These are phyloP conservation scores for Aspergillus conjunctus DNA, from an alignment of 495 filamentous ascomycete genomes.

Conservation along the genomic window DNA sequence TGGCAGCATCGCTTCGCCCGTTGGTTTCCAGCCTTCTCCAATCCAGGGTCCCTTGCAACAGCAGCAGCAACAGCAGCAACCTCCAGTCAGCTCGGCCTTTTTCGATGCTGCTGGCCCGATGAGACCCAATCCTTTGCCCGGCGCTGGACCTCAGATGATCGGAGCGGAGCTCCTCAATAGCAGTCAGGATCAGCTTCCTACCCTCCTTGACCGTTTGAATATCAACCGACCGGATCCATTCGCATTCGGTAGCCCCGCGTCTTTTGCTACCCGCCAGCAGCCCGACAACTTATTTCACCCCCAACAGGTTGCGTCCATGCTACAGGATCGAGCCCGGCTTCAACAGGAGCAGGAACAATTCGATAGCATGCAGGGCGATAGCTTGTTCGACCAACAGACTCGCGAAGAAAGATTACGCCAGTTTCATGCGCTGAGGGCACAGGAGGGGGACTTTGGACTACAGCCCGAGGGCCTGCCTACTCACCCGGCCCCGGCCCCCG, in stretches of 20 bases:
- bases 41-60: constrained; percentile 68
- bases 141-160: constrained; percentile 53
- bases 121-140: constrained; percentile 42
- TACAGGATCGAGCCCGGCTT: constrained; percentile 61
- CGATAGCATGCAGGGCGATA: constrained; percentile 50
- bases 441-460: constrained; percentile 51
- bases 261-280: constrained; percentile 58
- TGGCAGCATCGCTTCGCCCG: constrained; percentile 86
- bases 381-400: constrained; percentile 52
- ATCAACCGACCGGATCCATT: constrained; percentile 54
- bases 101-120: constrained; percentile 62
- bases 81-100: constrained; percentile 58
- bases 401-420: constrained; percentile 63
- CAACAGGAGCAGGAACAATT: constrained; percentile 66
- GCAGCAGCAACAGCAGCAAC: constrained; percentile 43
- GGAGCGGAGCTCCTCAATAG: constrained; percentile 50
- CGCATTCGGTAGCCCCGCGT: constrained; percentile 50
- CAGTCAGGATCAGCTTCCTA: constrained; percentile 62
- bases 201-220: constrained; percentile 62
- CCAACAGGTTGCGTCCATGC: constrained; percentile 60
- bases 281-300: constrained; percentile 55
- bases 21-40: constrained; percentile 71
- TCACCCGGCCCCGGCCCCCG: constrained; percentile 35
- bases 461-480: constrained; percentile 47
- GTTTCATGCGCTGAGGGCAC: constrained; percentile 61